Evolutionary conservation across 257 asterid species (phyloP).

Genomic region (Plantago ovata): DNA sequence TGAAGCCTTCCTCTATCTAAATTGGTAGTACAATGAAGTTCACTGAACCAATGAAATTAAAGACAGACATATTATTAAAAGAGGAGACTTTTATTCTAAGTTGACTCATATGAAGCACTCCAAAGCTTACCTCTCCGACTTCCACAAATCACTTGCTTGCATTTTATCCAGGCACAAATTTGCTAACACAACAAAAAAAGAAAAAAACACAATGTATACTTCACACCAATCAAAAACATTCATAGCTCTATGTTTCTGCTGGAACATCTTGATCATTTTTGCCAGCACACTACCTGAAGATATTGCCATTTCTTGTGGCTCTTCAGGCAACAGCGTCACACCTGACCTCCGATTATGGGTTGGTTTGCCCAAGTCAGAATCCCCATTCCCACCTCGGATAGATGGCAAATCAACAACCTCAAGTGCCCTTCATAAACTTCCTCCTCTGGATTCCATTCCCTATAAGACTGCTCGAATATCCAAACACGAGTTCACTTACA

Average conservation of each 20-base stretch:
- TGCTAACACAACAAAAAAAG: too few species aligned
- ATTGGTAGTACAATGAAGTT: too few species aligned
- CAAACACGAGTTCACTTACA: constrained; percentile 27
- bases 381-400: constrained; percentile 19
- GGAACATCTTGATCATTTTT: constrained; percentile 14
- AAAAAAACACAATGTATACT: constrained; percentile 11
- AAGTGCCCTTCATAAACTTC: constrained; percentile 20
- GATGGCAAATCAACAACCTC: constrained; percentile 40
- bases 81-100: neutral
- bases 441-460: constrained; percentile 24
- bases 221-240: constrained; percentile 15
- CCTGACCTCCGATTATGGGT: constrained; percentile 48
- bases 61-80: neutral
- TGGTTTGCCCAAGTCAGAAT: constrained; percentile 31
- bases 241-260: constrained; percentile 19
- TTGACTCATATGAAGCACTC: neutral
- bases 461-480: constrained; percentile 37
- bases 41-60: neutral
- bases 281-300: constrained; percentile 25
- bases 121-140: neutral
- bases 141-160: neutral
- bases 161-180: neutral
- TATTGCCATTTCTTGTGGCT: constrained; percentile 54
- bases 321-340: constrained; percentile 31
- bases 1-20: too few species aligned